Evolutionary conservation across 108 stramenopile genomes (phyloP).

Genomic region (Nitzschia inconspicua): DNA sequence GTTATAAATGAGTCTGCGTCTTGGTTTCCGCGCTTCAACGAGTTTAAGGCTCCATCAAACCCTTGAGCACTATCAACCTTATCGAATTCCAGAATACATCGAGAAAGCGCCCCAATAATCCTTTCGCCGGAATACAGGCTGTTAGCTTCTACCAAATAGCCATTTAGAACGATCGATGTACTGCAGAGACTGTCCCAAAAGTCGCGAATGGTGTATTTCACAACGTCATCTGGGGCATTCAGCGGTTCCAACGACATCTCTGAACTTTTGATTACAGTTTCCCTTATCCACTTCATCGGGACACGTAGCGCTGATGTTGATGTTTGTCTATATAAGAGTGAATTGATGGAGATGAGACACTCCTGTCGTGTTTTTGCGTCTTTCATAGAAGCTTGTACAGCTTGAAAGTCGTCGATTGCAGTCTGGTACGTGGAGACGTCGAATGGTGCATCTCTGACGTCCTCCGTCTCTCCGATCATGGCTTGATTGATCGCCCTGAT

Average conservation of each 20-base stretch:
- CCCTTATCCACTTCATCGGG: slow-evolving; percentile 37
- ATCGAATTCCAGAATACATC: slow-evolving; percentile 64
- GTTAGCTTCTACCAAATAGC: slow-evolving; percentile 42
- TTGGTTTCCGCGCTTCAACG: slow-evolving; percentile 17
- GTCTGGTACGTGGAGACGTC: slow-evolving; percentile 21
- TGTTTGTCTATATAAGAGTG: slow-evolving; percentile 15
- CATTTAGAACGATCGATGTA: slow-evolving; percentile 73
- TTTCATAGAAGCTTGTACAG: slow-evolving; percentile 4
- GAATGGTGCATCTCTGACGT: slow-evolving; percentile 11
- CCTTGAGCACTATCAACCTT: slow-evolving; percentile 14
- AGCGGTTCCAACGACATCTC: slow-evolving; percentile 1
- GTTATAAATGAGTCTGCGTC: slow-evolving; percentile 15
- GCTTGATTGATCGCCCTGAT: slow-evolving; percentile 75
- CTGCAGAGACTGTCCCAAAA: slow-evolving; percentile 68
- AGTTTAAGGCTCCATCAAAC: not conserved
- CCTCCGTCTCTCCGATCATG: slow-evolving; percentile 63
- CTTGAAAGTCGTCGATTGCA: slow-evolving; percentile 20
- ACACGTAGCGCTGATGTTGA: slow-evolving; percentile 26
- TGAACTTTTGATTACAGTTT: slow-evolving; percentile 11
- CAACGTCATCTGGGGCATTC: not conserved
- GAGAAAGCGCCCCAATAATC: slow-evolving; percentile 68
- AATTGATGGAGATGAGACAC: slow-evolving; percentile 24
- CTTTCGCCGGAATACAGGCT: slow-evolving; percentile 65
- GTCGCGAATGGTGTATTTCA: slow-evolving; percentile 31
- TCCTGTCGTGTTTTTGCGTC: slow-evolving; percentile 20